Base-by-base conservation (phyloP, 2,329 filamentous ascomycete species). In the Aspergillus quadrilineatus region DNA sequence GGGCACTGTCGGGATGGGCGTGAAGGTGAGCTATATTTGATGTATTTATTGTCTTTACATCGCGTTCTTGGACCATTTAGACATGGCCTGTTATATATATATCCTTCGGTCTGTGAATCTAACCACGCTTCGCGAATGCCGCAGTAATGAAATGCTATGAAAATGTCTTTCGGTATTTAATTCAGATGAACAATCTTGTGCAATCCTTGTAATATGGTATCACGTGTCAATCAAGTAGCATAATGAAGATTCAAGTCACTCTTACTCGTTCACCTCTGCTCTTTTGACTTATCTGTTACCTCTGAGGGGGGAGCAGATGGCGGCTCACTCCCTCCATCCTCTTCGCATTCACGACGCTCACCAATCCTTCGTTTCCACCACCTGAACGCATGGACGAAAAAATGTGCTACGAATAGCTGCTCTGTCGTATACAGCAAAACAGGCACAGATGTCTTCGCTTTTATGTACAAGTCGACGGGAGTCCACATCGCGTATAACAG, bases 11-110 rank as follows among this genome's bases (percentile, higher is more conserved):
- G 92, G 92, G 1, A 97, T 97, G 93, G 94, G 93, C 2, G 89
- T 95, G 61, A 97, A 97, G 78, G 92, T 97, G 68, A 96, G 89
- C 72, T 97, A 97, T 77, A 95, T 99, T 58, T 97, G 45, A 58
- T 30, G 44, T 30, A 4, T 28, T 14, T 48, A 22, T 32, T 53
- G 32, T 14, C 29, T 28, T 49, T 50, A 15, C 15, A 26, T 50
- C 7, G 44, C n/a, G 17, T 29, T 9, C 29, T 55, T 17, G n/a
- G 5, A 29, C 34, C 17, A 10, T 34, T 39, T 22, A 22, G 34
- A 50, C 32, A 41, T 7, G n/a, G 26, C 22, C 28, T 17, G 17
- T 56, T 47, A 51, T 47, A 59, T 55, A 54, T 53, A 44, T 49
- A 22, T 22, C 22, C 46, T 44, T 61, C 47, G 46, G 41, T 17